Evolutionary conservation across 805 yeast species (phyloP), one percentile per base, ranked within the genome.

Genomic region (Blastobotrys parvus): DNA sequence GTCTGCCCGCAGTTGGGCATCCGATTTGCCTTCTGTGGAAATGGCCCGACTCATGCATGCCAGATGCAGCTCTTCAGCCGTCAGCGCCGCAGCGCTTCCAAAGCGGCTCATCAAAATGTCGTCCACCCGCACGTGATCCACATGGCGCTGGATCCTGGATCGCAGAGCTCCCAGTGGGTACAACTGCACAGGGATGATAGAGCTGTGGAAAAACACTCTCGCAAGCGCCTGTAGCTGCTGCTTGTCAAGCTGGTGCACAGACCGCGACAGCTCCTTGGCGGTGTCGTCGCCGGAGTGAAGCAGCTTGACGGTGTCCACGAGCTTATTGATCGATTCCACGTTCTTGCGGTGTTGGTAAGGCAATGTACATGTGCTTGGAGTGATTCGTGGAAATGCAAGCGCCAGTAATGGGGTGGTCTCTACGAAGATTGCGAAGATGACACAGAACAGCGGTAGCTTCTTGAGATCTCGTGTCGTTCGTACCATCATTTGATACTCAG

Each of bases 351-450:
- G 51, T 19, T 74, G 59, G 5, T 60, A 58, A 1, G 82, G 82
- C 17, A 77, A 57, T 4, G 72, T 63, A 58, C 86, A 80, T 0
- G 84, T 80, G 46, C 70, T 71, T 0, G 86, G 88, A 3, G 80
- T 69, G 11, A 80, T 51, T 33, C 68, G 68, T 0, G 88, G 87
- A 38, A 78, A 60, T 1, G 64, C 46, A 43, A 67, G 70, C 45
- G 80, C 70, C 4, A 80, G 46, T 0, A 74, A 38, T 1, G 83
- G 75, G 0, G 83, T 76, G 39, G 65, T 49, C 51, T 80, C 87
- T 55, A 76, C 75, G 46, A 76, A 71, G 1, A 78, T 52, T n/a
- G 71, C 58, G 46, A 77, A 71, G 1, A 78, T 51, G 1, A 74
- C 52, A 0, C 72, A 81, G 63, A 80, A 80, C n/a, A 69, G 22